These are phyloP conservation scores for Dimocarpus longan DNA, from an alignment of 345 rosid species.

Conservation along the genomic window DNA sequence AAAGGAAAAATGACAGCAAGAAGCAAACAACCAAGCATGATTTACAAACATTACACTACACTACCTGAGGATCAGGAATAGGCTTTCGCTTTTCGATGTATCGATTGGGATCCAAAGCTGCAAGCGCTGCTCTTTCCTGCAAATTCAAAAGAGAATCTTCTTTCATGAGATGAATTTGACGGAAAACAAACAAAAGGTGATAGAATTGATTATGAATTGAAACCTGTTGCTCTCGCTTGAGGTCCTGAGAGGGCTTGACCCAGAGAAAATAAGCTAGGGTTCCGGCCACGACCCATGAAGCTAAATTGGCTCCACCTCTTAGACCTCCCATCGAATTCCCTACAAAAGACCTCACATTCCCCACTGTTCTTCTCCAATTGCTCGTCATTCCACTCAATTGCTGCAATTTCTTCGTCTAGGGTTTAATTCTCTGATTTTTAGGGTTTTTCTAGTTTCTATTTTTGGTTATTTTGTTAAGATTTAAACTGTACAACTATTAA, in stretches of 20 bases:
- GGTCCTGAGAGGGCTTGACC: constrained; percentile 92
- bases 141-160: not conserved
- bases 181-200: not conserved
- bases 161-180: not conserved
- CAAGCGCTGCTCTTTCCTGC: constrained; percentile 78
- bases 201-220: not conserved
- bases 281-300: constrained; percentile 94
- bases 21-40: not conserved
- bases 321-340: constrained; percentile 90
- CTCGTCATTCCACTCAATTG: constrained; percentile 38
- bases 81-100: constrained; percentile 77
- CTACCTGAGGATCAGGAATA: constrained; percentile 85
- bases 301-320: constrained; percentile 67
- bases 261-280: constrained; percentile 90
- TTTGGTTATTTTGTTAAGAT: not conserved
- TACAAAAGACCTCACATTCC: constrained; percentile 67
- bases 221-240: constrained; percentile 80
- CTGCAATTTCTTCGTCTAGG: not conserved
- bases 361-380: constrained; percentile 66
- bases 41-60: not conserved
- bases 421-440: not conserved
- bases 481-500: not conserved
- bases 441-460: not conserved
- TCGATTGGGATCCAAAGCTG: constrained; percentile 66
- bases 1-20: not conserved